Evolutionary conservation across 768 basidiomycete species (phyloP), one percentile per base, ranked within the genome.

Genomic region (Tulasnella sp.): DNA sequence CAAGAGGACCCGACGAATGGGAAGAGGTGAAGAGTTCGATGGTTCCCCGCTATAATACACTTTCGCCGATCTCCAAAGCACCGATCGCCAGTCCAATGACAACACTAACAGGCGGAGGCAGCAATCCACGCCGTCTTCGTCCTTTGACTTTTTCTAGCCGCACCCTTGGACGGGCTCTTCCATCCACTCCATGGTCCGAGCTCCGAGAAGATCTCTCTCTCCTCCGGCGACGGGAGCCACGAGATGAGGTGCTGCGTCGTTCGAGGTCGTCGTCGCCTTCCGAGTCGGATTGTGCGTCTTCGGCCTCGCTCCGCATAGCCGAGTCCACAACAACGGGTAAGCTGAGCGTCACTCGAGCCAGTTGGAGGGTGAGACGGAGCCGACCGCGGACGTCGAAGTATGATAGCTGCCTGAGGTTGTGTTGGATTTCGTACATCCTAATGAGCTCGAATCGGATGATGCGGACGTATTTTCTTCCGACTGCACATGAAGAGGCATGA

Each of bases 371-470:
- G 42, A 94, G 85, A 12, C 92, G 88, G 2, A 90, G 89, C 17
- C 94, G 90, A 17, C 91, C 90, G 69, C 90, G 85, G 77, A 95
- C 83, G 82, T 94, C 92, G 78, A 94, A 87, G 80, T 93, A 94
- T 15, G 91, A 89, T 34, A 94, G 86, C 71, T 89, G 86, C 34
- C 90, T 88, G 77, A 96, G 90, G 7, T 89, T 88, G 79, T 89
- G 88, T 80, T 94, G 93, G 29, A 94, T 86, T 80, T 95, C 93
- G 78, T 94, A 87, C n/a, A 94, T 87, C 49, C 90, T 88, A n/a
- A 87, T 84, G 76, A 94, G 86, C 79, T 93, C 90, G 29, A 88
- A 83, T 81, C 91, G 90, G 12, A 96, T 86, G 3, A 91, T 88
- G 76, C 90, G 86, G 22, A 94, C 86, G 81, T 93, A 93, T 36